Base-by-base conservation (phyloP, 2,329 filamentous ascomycete species). In the Ceratocystis eucalypticola region DNA sequence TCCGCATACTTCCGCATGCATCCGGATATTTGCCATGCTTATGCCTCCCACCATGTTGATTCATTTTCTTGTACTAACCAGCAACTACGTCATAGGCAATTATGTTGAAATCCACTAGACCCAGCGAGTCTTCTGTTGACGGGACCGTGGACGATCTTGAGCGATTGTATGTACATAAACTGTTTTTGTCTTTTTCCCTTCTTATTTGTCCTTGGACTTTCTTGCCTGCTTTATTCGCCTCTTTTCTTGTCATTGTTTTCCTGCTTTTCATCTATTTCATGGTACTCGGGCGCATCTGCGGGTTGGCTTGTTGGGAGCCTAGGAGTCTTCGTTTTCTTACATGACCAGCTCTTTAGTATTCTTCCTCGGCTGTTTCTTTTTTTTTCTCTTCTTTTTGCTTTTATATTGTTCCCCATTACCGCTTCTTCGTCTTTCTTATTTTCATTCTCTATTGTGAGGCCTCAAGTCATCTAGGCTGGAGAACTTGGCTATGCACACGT, bases 251-350 rank as follows among this genome's bases (percentile, higher is more conserved):
- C 30, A 28, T 17, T 28, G 15, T n/a, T 59, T 20, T 33, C 8
- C 25, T 12, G 30, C 50, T 33, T 63, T 50, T 63, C 22, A 30
- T 63, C 5, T 63, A 3, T 7, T 50, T 45, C 37, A 48, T 48
- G 61, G 44, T 63, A 20, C 20, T 59, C 28, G 61, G 61, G 61
- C 61, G 61, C 45, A 63, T 63, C 17, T 33, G 61, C 61, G 45
- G 61, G 61, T 48, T 12, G 61, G 53, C 37, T 57, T 57, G 28
- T 33, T 57, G 53, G 53, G 53, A 57, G 53, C 53, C 53, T 57
- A 33, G 53, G 53, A 57, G 53, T 57, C 53, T 57, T 57, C 22
- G 30, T 59, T 59, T 59, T 59, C 20, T 59, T 59, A 37, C 55
- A 59, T 59, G 55, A 59, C 55, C 33, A 57, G 25, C 53, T 57